Evolutionary conservation across 768 basidiomycete species (phyloP).

Genomic region (Boletales sp.): DNA sequence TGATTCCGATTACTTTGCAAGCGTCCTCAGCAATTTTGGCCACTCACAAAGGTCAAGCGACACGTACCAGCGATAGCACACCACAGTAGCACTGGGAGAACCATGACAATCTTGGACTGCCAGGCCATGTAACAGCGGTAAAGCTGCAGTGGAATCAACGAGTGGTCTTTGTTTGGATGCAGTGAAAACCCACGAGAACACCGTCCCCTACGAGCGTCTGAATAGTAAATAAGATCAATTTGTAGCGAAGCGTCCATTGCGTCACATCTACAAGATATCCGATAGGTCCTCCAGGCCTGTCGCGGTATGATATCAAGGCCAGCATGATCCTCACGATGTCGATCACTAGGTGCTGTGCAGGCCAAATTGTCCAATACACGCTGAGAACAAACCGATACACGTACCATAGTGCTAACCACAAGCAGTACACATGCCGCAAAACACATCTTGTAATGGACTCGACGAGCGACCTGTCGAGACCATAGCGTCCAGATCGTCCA

Average conservation of each 20-base stretch:
- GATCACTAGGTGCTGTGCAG: conserved; percentile 16
- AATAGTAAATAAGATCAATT: neutral
- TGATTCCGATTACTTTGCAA: too few relatives aligned
- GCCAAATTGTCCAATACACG: neutral
- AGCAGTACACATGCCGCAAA: conserved; percentile 18
- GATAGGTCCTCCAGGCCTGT: conserved; percentile 21
- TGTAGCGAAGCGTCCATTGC: conserved; percentile 2
- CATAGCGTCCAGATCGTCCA: conserved; percentile 24
- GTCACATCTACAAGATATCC: conserved; percentile 21
- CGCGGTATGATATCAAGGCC: conserved; percentile 21
- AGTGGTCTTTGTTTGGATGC: neutral
- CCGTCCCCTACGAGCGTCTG: conserved; percentile 4
- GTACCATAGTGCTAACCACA: conserved; percentile 22
- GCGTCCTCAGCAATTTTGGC: too few relatives aligned
- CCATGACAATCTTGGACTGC: neutral
- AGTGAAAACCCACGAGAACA: neutral
- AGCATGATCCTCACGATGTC: conserved; percentile 16
- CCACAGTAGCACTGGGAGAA: conserved; percentile 7
- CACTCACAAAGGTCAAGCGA: neutral
- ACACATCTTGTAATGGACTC: conserved; percentile 17
- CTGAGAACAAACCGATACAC: neutral
- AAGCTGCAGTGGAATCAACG: neutral
- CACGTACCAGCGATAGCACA: neutral
- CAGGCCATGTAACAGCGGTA: conserved; percentile 7
- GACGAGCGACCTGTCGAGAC: neutral